Percentiles rank a stretch among this genome's conserved stretches.
phyloP scores from a whole-genome alignment of 2,329 filamentous ascomycete species.

The Monosporascus sp. region DNA sequence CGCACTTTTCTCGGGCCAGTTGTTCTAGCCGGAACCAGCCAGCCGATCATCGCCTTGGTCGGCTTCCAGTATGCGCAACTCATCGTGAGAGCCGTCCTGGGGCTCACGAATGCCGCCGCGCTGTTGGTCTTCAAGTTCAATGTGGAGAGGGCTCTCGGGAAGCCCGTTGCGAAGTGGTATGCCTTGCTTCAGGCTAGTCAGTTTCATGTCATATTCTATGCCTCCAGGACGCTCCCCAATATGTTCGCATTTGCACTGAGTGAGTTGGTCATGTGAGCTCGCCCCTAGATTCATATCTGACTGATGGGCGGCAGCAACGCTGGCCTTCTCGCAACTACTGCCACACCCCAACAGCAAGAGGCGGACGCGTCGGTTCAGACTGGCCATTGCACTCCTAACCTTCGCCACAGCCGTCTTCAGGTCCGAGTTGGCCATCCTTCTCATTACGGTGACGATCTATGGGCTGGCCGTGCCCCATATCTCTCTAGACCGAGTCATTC shows the following conservation, averaged over 20 bases:
- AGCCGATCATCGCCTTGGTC: conserved; percentile 56
- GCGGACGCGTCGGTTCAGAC: conserved; percentile 44
- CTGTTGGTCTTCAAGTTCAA: conserved; percentile 61
- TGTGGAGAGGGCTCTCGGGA: conserved; percentile 64
- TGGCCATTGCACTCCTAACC: conserved; percentile 71
- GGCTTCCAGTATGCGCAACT: conserved; percentile 52
- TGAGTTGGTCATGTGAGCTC: conserved; percentile 37
- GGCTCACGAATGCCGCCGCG: conserved; percentile 65
- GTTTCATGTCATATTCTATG: conserved; percentile 92
- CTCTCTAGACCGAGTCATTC: conserved; percentile 43
- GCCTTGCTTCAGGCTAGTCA: conserved; percentile 71
- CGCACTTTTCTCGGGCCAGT: conserved; percentile 83
- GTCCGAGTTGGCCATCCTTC: conserved; percentile 78
- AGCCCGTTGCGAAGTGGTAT: conserved; percentile 70
- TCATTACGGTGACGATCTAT: conserved; percentile 61
- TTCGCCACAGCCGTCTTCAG: conserved; percentile 81
- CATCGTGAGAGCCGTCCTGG: conserved; percentile 70
- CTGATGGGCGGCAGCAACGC: conserved; percentile 47
- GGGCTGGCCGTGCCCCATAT: conserved; percentile 43
- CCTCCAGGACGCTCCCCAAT: conserved; percentile 86
- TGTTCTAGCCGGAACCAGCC: conserved; percentile 65
- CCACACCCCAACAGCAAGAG: conserved; percentile 27
- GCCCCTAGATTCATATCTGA: too few species aligned
- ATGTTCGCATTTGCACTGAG: conserved; percentile 91
- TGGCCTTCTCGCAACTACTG: conserved; percentile 51